These are phyloP conservation scores for Paramarasmius palmivorus DNA, from an alignment of 1,284 basidiomycete species.

Conservation along the genomic window DNA sequence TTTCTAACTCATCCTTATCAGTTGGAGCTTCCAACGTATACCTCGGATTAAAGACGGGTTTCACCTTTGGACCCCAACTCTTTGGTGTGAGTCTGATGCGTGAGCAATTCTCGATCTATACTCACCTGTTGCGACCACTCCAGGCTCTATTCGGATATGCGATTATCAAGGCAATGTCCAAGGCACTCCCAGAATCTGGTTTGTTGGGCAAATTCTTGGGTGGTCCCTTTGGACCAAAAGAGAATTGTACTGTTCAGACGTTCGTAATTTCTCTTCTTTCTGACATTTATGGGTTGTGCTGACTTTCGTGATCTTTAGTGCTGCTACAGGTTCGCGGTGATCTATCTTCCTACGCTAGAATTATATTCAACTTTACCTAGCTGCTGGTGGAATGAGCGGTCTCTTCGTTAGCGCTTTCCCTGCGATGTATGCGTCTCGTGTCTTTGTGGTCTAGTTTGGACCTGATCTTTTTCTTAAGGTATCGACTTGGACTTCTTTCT, in stretches of 20 bases:
- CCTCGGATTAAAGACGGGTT: conserved; percentile 70
- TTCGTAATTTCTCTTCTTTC: conserved; percentile 15
- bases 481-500: not conserved
- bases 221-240: conserved; percentile 67
- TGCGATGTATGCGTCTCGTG: conserved; percentile 51
- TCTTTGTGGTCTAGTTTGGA: conserved; percentile 41
- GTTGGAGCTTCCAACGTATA: conserved; percentile 69
- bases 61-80: conserved; percentile 65
- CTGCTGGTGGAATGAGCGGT: conserved; percentile 59
- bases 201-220: conserved; percentile 48
- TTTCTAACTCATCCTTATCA: conserved; percentile 13
- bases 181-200: conserved; percentile 46
- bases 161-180: conserved; percentile 61
- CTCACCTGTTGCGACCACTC: conserved; percentile 1
- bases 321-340: conserved; percentile 37
- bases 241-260: conserved; percentile 62
- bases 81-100: conserved; percentile 45
- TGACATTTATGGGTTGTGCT: not conserved
- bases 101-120: not conserved
- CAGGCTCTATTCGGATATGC: conserved; percentile 65
- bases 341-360: not conserved
- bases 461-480: conserved; percentile 31
- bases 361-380: conserved; percentile 20
- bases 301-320: conserved; percentile 26
- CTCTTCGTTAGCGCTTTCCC: conserved; percentile 67